Evolutionary conservation across 495 filamentous ascomycete genomes (phyloP), one percentile per base, ranked within the genome.

Genomic region (Talaromyces stipitatus): DNA sequence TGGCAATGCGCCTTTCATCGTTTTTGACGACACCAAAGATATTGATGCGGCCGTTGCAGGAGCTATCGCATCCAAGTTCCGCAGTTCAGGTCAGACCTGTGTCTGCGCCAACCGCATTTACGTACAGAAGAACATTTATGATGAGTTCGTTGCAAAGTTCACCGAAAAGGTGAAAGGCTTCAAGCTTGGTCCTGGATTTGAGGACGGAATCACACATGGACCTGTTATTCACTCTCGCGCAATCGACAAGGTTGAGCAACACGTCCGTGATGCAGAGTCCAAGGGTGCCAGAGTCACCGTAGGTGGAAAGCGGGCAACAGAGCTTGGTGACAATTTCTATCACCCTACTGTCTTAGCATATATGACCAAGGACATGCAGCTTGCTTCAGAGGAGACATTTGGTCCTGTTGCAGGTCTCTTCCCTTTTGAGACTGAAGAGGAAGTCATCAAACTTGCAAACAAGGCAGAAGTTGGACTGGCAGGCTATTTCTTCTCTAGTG

Each of bases 371-470:
- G 80, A 85, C 6, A 91, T 91, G 87, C 76, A 75, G 36, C 72
- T 90, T 30, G 79, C 84, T 10, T 66, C 61, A 1, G 89, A 92
- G 62, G 89, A 92, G 69, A 91, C 88, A 0, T 92, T 92, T 64
- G 89, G 88, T 5, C 89, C 89, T 16, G 78, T 92, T 5, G 87
- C 88, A 0, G 87, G 82, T 2, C 62, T 92, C 7, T 88, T 87
- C 65, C 77, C 76, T 18, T 92, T 92, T 62, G 74, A 82, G n/a
- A 87, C 82, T 0, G 88, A 92, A 66, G 79, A 85, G 51, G 88
- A 92, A 62, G 89, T 90, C 1, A 78, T 92, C 18, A 73, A 75
- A 33, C 68, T 90, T 28, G 88, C 88, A 2, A 92, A 92, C 66
- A 65, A 76, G 14, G 74, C 83, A 3, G 78, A 85, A n/a, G 88